Conservation (phyloP, 768 basidiomycete species). For the Tricholoma bakamatsutake region DNA sequence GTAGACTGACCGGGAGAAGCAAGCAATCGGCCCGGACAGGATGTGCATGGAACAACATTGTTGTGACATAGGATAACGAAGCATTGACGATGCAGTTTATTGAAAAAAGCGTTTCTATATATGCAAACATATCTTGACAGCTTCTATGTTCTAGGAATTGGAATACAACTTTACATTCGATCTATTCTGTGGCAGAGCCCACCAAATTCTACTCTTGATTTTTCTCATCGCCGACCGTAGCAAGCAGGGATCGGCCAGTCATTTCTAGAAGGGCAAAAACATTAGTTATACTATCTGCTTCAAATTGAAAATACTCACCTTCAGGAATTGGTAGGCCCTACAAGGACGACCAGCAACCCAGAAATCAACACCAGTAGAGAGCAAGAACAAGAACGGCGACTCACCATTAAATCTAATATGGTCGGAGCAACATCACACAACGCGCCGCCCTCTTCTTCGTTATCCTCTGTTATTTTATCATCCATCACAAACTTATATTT, state of each 20-base stretch:
- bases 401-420: constrained; percentile 66
- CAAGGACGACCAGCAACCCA: neutral
- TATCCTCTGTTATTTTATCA: constrained; percentile 30
- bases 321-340: constrained; percentile 64
- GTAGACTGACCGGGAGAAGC: too few species aligned
- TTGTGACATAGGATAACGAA: too few species aligned
- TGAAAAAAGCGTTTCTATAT: too few species aligned
- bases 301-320: constrained; percentile 33
- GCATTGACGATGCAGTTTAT: too few species aligned
- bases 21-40: too few species aligned
- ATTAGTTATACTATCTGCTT: constrained; percentile 6
- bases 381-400: constrained; percentile 4
- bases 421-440: constrained; percentile 92
- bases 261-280: constrained; percentile 34
- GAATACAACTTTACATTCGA: neutral
- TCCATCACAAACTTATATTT: constrained; percentile 50
- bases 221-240: constrained; percentile 5
- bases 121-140: too few species aligned
- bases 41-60: too few species aligned
- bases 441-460: constrained; percentile 61
- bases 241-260: constrained; percentile 53
- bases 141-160: neutral
- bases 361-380: neutral
- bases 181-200: neutral
- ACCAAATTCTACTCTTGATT: neutral